Conservation (phyloP, 805 yeast genomes). For the Kuraishia cidri region DNA sequence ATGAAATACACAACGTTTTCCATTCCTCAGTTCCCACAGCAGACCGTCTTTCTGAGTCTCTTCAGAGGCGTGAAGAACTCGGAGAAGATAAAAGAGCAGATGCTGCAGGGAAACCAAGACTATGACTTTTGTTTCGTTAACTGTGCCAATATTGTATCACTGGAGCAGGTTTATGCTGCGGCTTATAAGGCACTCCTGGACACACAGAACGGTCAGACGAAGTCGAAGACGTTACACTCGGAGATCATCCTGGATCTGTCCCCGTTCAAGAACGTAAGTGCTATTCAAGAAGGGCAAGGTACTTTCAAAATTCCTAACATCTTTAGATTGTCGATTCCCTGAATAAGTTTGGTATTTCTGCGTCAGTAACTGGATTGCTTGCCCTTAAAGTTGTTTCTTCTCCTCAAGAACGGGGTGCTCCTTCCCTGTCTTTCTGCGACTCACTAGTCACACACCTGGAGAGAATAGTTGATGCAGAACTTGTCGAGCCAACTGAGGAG, state of each 20-base stretch:
- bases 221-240: slow-evolving; percentile 61
- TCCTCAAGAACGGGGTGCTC: too few species aligned
- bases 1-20: too few species aligned
- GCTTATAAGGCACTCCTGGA: slow-evolving; percentile 55
- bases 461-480: slow-evolving; percentile 21
- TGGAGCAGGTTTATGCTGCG: slow-evolving; percentile 55
- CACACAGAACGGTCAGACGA: slow-evolving; percentile 31
- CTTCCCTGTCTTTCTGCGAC: too few species aligned
- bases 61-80: slow-evolving; percentile 35
- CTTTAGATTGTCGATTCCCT: slow-evolving; percentile 53
- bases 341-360: slow-evolving; percentile 60
- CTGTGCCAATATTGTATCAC: slow-evolving; percentile 44
- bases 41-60: too few species aligned
- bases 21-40: too few species aligned
- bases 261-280: slow-evolving; percentile 53
- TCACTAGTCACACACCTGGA: slow-evolving; percentile 10
- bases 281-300: background rate
- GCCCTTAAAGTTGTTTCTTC: slow-evolving; percentile 46
- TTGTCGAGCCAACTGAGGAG: slow-evolving; percentile 22
- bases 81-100: slow-evolving; percentile 30
- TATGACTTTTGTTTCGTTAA: slow-evolving; percentile 62
- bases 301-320: background rate
- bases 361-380: slow-evolving; percentile 35
- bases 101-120: slow-evolving; percentile 32
- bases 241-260: slow-evolving; percentile 64